phyloP scores from a whole-genome alignment of 169 alveolate genomes.

The Eimeria zaria region DNA sequence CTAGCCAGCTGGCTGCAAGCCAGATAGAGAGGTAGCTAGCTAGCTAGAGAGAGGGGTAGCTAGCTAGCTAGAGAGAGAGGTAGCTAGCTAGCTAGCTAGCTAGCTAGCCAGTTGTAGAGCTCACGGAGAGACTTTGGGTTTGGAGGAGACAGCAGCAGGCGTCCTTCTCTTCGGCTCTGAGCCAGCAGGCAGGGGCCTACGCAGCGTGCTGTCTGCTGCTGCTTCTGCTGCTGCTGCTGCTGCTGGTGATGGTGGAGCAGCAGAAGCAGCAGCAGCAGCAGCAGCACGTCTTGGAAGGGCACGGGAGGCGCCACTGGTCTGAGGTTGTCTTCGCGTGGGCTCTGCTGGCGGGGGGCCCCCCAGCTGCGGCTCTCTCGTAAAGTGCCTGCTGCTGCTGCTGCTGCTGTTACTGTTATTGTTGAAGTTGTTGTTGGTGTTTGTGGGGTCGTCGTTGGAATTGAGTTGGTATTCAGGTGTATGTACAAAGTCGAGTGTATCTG shows the following conservation, averaged over 20 bases:
- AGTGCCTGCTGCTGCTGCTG: conserved; percentile 49
- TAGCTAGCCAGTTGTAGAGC: background rate
- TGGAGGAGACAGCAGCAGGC: background rate
- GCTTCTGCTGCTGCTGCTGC: background rate
- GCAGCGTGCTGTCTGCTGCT: background rate
- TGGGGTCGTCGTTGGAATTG: too few species aligned
- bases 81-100: conserved; percentile 40
- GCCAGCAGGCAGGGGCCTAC: background rate
- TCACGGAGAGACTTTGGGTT: background rate
- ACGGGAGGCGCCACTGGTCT: background rate
- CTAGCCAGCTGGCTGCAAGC: background rate
- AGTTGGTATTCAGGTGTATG: background rate
- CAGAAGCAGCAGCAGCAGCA: conserved; percentile 41
- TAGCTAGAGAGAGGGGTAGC: conserved; percentile 14
- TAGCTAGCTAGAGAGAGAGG: background rate
- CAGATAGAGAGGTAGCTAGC: background rate
- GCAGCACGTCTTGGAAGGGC: background rate
- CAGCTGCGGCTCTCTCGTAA: conserved; percentile 2
- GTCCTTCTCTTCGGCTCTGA: background rate
- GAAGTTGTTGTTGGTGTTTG: background rate
- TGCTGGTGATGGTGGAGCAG: background rate
- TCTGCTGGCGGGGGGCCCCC: conserved; percentile 26
- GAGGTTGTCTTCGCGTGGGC: background rate
- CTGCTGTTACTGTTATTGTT: background rate
- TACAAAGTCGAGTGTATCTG: background rate